Base-by-base conservation (phyloP, 2,329 filamentous ascomycete species). In the Pseudogymnoascus sp. region DNA sequence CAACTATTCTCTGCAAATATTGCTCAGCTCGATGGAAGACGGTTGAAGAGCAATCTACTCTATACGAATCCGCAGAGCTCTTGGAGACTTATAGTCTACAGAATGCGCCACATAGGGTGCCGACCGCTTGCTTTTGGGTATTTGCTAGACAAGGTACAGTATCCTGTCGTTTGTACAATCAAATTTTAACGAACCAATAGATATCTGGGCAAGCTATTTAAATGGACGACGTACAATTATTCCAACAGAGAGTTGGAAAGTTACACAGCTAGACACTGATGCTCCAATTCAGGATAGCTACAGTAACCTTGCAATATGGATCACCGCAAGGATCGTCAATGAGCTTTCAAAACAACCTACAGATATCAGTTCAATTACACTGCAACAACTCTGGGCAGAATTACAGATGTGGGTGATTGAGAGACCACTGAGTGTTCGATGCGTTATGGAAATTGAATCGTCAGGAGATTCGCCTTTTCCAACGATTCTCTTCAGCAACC, bases 101-200 rank as follows among this genome's bases (percentile, higher is more conserved):
- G 17, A 17, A 21, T 59, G 17, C 33, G 4, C 13, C n/a, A 15
- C 10, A 37, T 35, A 29, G 31, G 59, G 13, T 60, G 6, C 59
- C 11, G 10, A 17, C 61, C 37, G 61, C 46, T 7, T 62, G 61
- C 15, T 62, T 62, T 17, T 62, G 61, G 61, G 42, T 53, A 13
- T 59, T 62, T 62, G 61, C 29, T 38, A 62, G 61, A 59, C 61
- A 59, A 59, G 61, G 61, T 62, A 62, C 5, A 23, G 15, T 7
- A 19, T 23, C 3, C 5, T 19, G 17, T 38, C 37, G 19, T 6
- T 21, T 37, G 9, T 60, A 21, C 21, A 21, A 7, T 9, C 15
- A 10, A 23, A 15, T 23, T 19, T 46, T 62, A 23, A 62, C 21
- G n/a, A 11, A 35, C 35, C 17, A 13, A 60, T 26, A 62, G 61